phyloP scores from a whole-genome alignment of 2,329 filamentous ascomycete species.

The Aureobasidium uvarum region DNA sequence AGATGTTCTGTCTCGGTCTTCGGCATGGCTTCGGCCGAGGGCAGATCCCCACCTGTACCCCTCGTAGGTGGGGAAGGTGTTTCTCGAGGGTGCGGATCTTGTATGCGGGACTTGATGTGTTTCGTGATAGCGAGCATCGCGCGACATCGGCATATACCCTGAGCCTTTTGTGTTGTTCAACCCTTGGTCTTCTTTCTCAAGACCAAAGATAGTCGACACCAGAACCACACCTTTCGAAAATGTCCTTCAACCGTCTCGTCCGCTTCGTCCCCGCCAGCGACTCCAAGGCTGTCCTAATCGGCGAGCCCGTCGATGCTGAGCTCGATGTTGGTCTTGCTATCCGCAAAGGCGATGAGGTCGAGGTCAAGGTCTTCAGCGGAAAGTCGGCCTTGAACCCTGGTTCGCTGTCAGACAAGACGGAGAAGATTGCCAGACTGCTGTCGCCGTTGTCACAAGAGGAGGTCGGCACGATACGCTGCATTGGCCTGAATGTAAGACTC shows the following conservation, averaged over 20 bases:
- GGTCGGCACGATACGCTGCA: constrained; percentile 58
- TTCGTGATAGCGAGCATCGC: not conserved
- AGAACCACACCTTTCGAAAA: not conserved
- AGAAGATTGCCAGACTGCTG: constrained; percentile 50
- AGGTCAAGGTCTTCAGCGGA: constrained; percentile 58
- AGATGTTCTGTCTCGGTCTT: constrained; percentile 7
- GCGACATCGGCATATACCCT: constrained; percentile 21
- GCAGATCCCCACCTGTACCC: constrained; percentile 10
- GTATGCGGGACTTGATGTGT: constrained; percentile 15
- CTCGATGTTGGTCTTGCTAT: constrained; percentile 60
- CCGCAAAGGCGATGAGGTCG: constrained; percentile 56
- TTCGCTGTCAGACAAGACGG: constrained; percentile 49
- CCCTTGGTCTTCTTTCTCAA: not conserved
- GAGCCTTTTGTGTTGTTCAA: not conserved
- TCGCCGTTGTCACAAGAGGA: constrained; percentile 52
- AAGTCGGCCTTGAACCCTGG: constrained; percentile 58
- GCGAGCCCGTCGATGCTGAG: constrained; percentile 41
- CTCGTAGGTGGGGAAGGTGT: constrained; percentile 22
- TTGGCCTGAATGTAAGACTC: constrained; percentile 54
- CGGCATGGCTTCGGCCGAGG: constrained; percentile 10
- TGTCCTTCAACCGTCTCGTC: constrained; percentile 30
- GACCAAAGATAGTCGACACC: not conserved
- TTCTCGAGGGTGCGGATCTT: not conserved
- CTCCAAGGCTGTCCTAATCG: constrained; percentile 28
- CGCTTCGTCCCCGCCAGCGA: constrained; percentile 30